Base-by-base conservation (phyloP, 129 eudicot species). In the Escallonia herrerae region DNA sequence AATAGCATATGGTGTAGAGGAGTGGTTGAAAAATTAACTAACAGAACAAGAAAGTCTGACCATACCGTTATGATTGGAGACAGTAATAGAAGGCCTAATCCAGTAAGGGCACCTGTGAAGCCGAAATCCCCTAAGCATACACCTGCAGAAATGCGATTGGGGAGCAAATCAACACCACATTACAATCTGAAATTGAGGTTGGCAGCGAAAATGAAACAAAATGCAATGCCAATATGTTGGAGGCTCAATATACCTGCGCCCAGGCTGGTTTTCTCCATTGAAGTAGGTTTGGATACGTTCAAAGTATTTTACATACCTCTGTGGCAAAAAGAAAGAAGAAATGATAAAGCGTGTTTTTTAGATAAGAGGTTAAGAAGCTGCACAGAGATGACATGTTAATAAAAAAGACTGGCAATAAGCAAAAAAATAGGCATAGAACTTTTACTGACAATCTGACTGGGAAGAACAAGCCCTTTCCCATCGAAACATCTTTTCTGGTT, bases 191-290 rank as follows among this genome's bases (percentile, higher is more conserved):
- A 22, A 22, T 22, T 45, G 47, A 15, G 14, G 9, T 8, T 10
- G 14, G n/a, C 61, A 62, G 12, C 42, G 22, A 45, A 15, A 22
- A 10, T 44, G 3, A 69, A 40, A 46, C 14, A 41, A 40, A 40
- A 38, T 6, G 10, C 60, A 42, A 60, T 54, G 15, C 4, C 6
- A 44, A 9, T 22, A 49, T 64, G 7, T 37, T 47, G 2, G 4
- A 64, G 43, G 56, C 5, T 38, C 42, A n/a, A 40, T 40, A 56
- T 83, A 91, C 97, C 97, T 91, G 58, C 97, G 95, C n/a, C 97
- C 97, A 40, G 97, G 95, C 89, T 85, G 97, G 68, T 82, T 85
- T 74, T 87, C 97, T 76, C 97, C 97, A 48, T 91, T 87, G 77
- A 91, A 87, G 79, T 91, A 85, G 3, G 88, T 80, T 72, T 82